Evolutionary conservation across 768 basidiomycete species (phyloP).

Genomic region (Strobilomyces echinocephalus): DNA sequence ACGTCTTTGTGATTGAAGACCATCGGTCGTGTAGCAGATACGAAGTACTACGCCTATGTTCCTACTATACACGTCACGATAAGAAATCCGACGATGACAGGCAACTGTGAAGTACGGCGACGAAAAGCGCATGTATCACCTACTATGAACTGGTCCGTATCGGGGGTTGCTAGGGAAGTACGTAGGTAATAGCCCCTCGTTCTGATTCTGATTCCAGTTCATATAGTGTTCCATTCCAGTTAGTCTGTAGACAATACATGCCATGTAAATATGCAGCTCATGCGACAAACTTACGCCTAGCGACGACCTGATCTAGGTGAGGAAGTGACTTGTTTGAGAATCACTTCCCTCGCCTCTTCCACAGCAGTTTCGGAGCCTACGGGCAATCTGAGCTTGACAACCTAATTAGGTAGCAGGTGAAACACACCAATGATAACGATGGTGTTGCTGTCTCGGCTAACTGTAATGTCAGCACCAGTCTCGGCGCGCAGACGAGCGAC

Average conservation of each 20-base stretch:
- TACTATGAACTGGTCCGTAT: no score
- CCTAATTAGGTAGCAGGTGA: neutral
- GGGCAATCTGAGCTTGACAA: conserved; percentile 6
- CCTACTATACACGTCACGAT: no score
- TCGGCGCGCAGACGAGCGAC: conserved; percentile 83
- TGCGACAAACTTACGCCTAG: conserved; percentile 12
- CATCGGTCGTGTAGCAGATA: no score
- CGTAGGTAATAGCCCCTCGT: no score
- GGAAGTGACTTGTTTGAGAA: conserved; percentile 53
- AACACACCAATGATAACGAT: conserved; percentile 78
- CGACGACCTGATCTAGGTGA: conserved; percentile 17
- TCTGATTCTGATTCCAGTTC: no score
- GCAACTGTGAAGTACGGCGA: no score
- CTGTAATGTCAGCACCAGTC: conserved; percentile 89
- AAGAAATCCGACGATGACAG: no score
- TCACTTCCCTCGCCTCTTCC: conserved; percentile 69
- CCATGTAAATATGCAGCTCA: conserved; percentile 20
- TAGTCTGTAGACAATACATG: conserved; percentile 26
- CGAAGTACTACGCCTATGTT: no score
- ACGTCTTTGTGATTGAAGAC: no score
- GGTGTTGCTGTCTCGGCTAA: conserved; percentile 81
- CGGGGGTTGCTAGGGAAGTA: no score
- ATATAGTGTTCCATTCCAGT: conserved; percentile 18
- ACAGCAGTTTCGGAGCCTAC: conserved; percentile 68
- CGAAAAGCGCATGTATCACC: no score